Conservation (phyloP, 805 yeast genomes). For the Candida anglica region DNA sequence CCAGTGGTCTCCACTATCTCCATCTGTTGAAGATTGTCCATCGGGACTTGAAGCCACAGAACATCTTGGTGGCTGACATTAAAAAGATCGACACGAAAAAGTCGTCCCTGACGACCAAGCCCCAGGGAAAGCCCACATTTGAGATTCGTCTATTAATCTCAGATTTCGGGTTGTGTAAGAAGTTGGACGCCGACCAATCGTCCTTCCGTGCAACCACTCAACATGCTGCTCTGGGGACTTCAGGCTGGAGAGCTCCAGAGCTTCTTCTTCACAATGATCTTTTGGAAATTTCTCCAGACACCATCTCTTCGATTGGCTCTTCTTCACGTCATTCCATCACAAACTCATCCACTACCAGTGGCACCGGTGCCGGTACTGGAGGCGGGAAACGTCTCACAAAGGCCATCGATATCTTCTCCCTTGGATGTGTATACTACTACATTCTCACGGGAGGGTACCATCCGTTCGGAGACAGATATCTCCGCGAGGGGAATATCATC, state of each 20-base stretch:
- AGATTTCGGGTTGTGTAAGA: conserved; percentile 94
- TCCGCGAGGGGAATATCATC: conserved; percentile 85
- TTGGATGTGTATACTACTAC: conserved; percentile 92
- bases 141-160: conserved; percentile 72
- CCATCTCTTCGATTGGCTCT: conserved; percentile 24
- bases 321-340: background rate
- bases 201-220: conserved; percentile 90
- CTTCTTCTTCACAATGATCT: conserved; percentile 44
- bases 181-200: conserved; percentile 86
- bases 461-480: conserved; percentile 91
- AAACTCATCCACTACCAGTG: conserved; percentile 6
- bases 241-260: conserved; percentile 99
- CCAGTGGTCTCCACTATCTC: conserved; percentile 79
- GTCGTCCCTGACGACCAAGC: conserved; percentile 2
- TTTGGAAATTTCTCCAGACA: conserved; percentile 35
- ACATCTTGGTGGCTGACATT: conserved; percentile 71
- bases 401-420: conserved; percentile 88
- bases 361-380: conserved; percentile 7
- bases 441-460: conserved; percentile 79
- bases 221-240: conserved; percentile 86
- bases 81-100: too few relatives aligned
- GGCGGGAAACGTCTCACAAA: conserved; percentile 63
- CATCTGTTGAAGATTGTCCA: conserved; percentile 91
- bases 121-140: too few relatives aligned
- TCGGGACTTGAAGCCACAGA: conserved; percentile 92